phyloP scores from a whole-genome alignment of 116 monocot genomes.

The Papilionanthe hybrid region DNA sequence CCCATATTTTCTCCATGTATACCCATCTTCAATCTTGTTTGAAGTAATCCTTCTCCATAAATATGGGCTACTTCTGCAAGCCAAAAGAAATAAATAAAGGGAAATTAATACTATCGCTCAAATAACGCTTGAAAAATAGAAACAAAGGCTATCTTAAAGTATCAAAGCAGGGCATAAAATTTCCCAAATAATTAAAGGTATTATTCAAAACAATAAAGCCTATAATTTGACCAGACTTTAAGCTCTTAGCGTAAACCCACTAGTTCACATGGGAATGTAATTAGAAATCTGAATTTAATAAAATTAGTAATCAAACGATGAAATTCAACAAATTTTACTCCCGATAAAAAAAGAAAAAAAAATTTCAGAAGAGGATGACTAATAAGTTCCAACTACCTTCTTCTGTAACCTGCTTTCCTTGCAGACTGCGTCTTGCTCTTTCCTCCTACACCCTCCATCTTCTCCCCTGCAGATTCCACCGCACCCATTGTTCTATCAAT shows the following conservation, averaged over 20 bases:
- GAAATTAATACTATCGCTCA: neutral
- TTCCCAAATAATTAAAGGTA: neutral
- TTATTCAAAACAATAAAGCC: too few relatives aligned
- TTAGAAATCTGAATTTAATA: too few relatives aligned
- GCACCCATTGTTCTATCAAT: neutral
- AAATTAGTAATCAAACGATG: too few relatives aligned
- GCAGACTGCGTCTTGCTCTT: constrained; percentile 5
- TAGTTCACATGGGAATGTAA: too few relatives aligned
- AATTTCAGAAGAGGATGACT: neutral
- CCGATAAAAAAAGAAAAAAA: too few relatives aligned
- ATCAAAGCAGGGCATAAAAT: neutral
- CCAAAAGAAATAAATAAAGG: neutral
- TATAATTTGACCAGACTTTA: neutral
- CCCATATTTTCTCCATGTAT: constrained; percentile 68
- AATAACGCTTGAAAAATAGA: neutral
- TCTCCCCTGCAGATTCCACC: neutral
- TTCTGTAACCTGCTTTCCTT: neutral
- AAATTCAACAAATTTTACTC: too few relatives aligned
- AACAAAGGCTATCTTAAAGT: neutral
- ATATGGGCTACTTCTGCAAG: constrained; percentile 24
- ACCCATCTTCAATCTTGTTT: constrained; percentile 33
- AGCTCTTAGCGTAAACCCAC: neutral
- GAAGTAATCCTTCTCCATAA: constrained; percentile 13
- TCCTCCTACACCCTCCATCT: neutral
- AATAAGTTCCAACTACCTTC: neutral